Percentiles rank a stretch among this genome's conserved stretches.
These are phyloP conservation scores for Trichodelitschia bisporula DNA, from an alignment of 495 filamentous ascomycete species.

Conservation along the genomic window DNA sequence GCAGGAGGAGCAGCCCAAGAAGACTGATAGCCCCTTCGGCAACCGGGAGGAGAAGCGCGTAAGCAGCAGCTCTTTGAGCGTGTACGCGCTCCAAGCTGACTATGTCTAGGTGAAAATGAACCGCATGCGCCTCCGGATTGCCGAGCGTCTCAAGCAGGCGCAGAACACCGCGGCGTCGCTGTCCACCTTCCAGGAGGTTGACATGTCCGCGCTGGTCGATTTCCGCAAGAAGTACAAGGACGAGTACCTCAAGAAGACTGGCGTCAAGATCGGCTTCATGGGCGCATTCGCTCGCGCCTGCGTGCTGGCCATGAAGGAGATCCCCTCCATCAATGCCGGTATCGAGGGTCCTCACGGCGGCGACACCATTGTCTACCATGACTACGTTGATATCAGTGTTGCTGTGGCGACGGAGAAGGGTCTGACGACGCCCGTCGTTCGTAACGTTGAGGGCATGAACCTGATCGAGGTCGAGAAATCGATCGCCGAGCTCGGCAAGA, in stretches of 20 bases:
- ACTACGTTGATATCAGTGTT: slow-evolving; percentile 95
- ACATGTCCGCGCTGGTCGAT: slow-evolving; percentile 96
- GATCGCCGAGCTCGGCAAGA: slow-evolving; percentile 87
- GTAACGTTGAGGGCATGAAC: slow-evolving; percentile 74
- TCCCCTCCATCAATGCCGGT: slow-evolving; percentile 91
- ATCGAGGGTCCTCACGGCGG: slow-evolving; percentile 89
- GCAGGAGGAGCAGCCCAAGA: slow-evolving; percentile 22
- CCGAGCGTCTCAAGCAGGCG: slow-evolving; percentile 94
- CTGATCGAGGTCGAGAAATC: slow-evolving; percentile 71
- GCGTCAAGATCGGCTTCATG: slow-evolving; percentile 97
- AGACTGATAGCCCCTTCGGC: slow-evolving; percentile 22
- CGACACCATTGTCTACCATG: slow-evolving; percentile 92
- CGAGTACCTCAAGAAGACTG: slow-evolving; percentile 80
- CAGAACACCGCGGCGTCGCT: slow-evolving; percentile 96
- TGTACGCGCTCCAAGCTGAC: slow-evolving; percentile 1
- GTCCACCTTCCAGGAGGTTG: slow-evolving; percentile 97
- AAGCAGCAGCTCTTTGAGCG: slow-evolving; percentile 12
- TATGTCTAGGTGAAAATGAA: slow-evolving; percentile 82
- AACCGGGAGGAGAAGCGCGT: slow-evolving; percentile 77
- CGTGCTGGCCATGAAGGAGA: slow-evolving; percentile 77
- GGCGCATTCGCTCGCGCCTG: slow-evolving; percentile 84
- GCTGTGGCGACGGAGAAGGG: slow-evolving; percentile 96
- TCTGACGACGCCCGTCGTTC: slow-evolving; percentile 84
- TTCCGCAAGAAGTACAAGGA: slow-evolving; percentile 95
- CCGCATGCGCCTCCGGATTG: slow-evolving; percentile 90